Conservation (phyloP, 2,329 filamentous ascomycete species). For the Neophaeococcomyces aloes region DNA sequence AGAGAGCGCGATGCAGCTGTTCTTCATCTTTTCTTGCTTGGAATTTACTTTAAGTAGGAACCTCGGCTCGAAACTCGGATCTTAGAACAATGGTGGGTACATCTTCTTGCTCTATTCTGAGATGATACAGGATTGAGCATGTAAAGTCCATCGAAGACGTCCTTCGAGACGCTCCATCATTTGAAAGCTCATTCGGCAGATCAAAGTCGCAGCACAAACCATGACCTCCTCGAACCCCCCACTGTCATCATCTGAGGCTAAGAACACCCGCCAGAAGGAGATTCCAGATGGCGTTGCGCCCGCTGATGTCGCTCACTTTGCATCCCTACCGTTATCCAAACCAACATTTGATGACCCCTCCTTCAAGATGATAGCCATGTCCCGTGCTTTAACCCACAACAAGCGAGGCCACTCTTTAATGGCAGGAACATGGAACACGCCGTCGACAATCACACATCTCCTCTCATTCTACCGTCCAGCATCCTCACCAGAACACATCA, state of each 20-base stretch:
- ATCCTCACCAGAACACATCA: neutral
- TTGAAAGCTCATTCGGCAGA: too few species aligned
- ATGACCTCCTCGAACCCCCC: too few species aligned
- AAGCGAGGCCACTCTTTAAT: slow-evolving; percentile 16
- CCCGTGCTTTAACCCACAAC: slow-evolving; percentile 10
- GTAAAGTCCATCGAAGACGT: neutral
- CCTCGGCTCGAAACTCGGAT: too few species aligned
- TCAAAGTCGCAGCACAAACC: too few species aligned
- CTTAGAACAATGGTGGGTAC: neutral
- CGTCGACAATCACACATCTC: slow-evolving; percentile 12
- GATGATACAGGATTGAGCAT: neutral
- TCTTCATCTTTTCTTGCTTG: too few species aligned
- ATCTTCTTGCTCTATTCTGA: neutral
- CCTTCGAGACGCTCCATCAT: too few species aligned
- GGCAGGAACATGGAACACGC: slow-evolving; percentile 19
- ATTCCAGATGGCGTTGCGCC: too few species aligned
- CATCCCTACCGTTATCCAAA: slow-evolving; percentile 24
- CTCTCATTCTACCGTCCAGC: slow-evolving; percentile 11
- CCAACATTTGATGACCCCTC: slow-evolving; percentile 24
- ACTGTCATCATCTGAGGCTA: too few species aligned
- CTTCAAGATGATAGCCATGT: slow-evolving; percentile 12
- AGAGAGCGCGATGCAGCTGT: too few species aligned
- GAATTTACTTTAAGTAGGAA: too few species aligned
- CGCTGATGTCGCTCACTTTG: slow-evolving; percentile 17
- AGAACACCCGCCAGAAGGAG: slow-evolving; percentile 28